These are phyloP conservation scores for Phoma herbarum DNA, from an alignment of 2,329 filamentous ascomycete species.

Conservation along the genomic window DNA sequence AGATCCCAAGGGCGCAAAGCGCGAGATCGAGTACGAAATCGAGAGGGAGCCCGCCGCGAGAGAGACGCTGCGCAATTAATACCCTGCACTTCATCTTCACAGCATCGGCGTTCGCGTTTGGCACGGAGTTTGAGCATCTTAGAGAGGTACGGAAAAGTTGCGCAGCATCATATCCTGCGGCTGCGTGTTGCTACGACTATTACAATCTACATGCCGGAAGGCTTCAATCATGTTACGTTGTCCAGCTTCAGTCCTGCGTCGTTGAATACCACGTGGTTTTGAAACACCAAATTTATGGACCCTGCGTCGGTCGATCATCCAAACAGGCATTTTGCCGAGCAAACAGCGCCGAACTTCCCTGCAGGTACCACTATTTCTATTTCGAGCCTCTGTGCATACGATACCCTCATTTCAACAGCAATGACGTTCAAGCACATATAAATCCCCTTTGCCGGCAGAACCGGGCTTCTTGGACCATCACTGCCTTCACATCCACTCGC, in stretches of 20 bases:
- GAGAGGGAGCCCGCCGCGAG: constrained; percentile 65
- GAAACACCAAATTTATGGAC: background rate
- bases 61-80: constrained; percentile 46
- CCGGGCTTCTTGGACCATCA: background rate
- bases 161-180: constrained; percentile 1
- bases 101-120: constrained; percentile 28
- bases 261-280: background rate
- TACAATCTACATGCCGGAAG: constrained; percentile 2
- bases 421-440: constrained; percentile 8
- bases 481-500: background rate
- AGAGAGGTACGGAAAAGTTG: constrained; percentile 24
- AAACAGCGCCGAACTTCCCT: constrained; percentile 2
- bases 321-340: background rate
- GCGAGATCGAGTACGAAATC: constrained; percentile 81
- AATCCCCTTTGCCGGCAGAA: background rate
- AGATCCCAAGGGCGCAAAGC: constrained; percentile 64
- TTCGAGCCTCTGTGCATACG: constrained; percentile 15
- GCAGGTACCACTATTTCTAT: constrained; percentile 14
- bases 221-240: background rate
- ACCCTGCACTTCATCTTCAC: constrained; percentile 25
- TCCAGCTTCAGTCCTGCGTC: background rate
- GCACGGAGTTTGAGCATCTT: constrained; percentile 22
- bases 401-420: constrained; percentile 8
- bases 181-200: constrained; percentile 2
- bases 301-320: background rate